Percentiles rank a stretch among this genome's conserved stretches.
Evolutionary conservation across 352 stramenopile genomes (phyloP).

Genomic region (Globisporangium polare): DNA sequence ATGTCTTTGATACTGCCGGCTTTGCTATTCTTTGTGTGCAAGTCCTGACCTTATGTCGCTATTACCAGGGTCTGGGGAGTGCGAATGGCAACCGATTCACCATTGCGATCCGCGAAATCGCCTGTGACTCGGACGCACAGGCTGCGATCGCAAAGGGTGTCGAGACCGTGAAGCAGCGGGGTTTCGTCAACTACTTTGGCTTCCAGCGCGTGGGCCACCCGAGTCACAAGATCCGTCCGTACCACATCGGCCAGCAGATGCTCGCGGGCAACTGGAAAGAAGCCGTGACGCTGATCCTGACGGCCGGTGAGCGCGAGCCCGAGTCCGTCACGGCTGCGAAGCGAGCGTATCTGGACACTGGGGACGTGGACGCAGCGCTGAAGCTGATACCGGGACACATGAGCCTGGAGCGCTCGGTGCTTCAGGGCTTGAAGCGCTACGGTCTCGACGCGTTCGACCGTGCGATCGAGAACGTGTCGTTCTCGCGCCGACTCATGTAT

Average conservation of each 20-base stretch:
- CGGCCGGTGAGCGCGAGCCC: conserved; percentile 29
- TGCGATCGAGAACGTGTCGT: conserved; percentile 45
- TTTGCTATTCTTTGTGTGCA: not conserved
- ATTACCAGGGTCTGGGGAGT: conserved; percentile 36
- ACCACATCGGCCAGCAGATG: conserved; percentile 73
- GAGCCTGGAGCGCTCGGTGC: conserved; percentile 48
- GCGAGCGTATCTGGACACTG: conserved; percentile 35
- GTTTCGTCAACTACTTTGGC: conserved; percentile 83
- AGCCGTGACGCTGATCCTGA: conserved; percentile 45
- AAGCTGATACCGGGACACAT: conserved; percentile 46
- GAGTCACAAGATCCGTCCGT: conserved; percentile 33
- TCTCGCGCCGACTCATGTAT: conserved; percentile 63
- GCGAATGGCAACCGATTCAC: conserved; percentile 64
- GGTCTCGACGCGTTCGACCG: conserved; percentile 47
- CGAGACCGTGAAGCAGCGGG: conserved; percentile 24
- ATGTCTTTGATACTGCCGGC: not conserved
- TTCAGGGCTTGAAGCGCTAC: conserved; percentile 66
- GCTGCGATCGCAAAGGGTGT: conserved; percentile 23
- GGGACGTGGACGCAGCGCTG: conserved; percentile 48
- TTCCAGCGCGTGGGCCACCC: conserved; percentile 71
- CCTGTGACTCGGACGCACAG: conserved; percentile 15
- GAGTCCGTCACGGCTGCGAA: conserved; percentile 37
- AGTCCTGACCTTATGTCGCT: not conserved
- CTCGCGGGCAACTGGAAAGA: conserved; percentile 57
- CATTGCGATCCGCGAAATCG: conserved; percentile 43